These are phyloP conservation scores for Pittosporum tobira DNA, from an alignment of 129 eudicot genomes.

Conservation along the genomic window DNA sequence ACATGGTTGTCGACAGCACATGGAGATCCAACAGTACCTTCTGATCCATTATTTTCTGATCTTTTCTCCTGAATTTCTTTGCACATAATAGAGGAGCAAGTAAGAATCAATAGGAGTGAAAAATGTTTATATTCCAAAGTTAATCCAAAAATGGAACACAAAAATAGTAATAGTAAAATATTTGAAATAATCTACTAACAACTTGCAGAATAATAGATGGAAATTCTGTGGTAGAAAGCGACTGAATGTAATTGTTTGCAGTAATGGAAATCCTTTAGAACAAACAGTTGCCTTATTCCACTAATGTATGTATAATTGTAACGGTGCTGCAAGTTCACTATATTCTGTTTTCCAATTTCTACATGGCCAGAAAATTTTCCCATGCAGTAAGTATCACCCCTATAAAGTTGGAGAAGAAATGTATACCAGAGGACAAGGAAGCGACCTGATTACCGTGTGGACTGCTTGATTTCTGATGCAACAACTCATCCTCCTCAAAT, in stretches of 20 bases:
- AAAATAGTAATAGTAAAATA: neutral
- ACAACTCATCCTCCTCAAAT: conserved; percentile 34
- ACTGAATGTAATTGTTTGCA: neutral
- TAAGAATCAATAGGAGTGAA: conserved; percentile 6
- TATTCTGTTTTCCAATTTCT: neutral
- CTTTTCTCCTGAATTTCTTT: conserved; percentile 35
- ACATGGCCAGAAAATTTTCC: neutral
- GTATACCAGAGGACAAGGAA: conserved; percentile 26
- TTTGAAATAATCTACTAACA: neutral
- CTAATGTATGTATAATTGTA: neutral
- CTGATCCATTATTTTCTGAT: conserved; percentile 24
- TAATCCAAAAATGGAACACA: neutral
- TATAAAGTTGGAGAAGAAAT: conserved; percentile 1
- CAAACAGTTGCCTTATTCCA: neutral
- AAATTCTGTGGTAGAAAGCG: neutral
- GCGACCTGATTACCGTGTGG: conserved; percentile 16
- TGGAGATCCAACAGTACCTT: conserved; percentile 29
- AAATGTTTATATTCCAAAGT: neutral
- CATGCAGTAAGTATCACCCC: conserved; percentile 1
- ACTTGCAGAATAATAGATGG: neutral
- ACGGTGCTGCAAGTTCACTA: neutral
- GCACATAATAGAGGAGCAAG: neutral
- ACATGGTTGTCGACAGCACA: conserved; percentile 36
- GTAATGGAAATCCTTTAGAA: neutral
- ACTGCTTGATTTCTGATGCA: conserved; percentile 25